phyloP scores from a whole-genome alignment of 2,329 filamentous ascomycete genomes.

The Ophidiomyces ophidiicola region DNA sequence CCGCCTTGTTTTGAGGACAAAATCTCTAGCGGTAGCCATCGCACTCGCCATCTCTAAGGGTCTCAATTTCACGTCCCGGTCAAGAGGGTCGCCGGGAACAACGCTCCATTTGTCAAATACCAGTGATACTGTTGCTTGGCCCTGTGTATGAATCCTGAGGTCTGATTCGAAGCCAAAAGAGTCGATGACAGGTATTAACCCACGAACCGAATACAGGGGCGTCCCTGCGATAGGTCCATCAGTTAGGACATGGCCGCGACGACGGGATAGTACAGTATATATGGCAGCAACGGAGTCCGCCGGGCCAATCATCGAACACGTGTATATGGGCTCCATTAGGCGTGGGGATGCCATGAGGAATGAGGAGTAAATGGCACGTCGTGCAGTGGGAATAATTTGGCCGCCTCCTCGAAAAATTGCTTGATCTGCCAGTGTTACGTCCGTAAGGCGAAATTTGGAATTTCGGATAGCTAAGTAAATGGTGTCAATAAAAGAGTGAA shows the following conservation, averaged over 20 bases:
- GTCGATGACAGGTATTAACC: slow-evolving; percentile 89
- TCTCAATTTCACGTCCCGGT: slow-evolving; percentile 68
- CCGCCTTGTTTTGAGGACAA: slow-evolving; percentile 87
- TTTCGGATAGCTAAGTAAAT: slow-evolving; percentile 67
- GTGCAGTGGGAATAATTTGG: slow-evolving; percentile 91
- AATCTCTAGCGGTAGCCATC: slow-evolving; percentile 84
- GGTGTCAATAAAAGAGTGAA: slow-evolving; percentile 18
- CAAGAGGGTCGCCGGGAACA: slow-evolving; percentile 87
- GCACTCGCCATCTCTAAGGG: slow-evolving; percentile 78
- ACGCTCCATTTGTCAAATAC: slow-evolving; percentile 95
- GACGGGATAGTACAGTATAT: slow-evolving; percentile 80
- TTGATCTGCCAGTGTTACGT: slow-evolving; percentile 72
- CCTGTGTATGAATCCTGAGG: slow-evolving; percentile 87
- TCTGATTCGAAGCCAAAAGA: slow-evolving; percentile 97
- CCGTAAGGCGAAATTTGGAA: slow-evolving; percentile 92
- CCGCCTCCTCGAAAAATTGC: slow-evolving; percentile 91
- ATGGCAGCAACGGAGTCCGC: slow-evolving; percentile 77
- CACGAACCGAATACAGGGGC: slow-evolving; percentile 80
- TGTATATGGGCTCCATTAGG: slow-evolving; percentile 93
- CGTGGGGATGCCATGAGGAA: slow-evolving; percentile 95
- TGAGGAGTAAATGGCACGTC: slow-evolving; percentile 84
- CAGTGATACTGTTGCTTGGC: slow-evolving; percentile 75
- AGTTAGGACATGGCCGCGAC: slow-evolving; percentile 84
- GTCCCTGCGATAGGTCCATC: slow-evolving; percentile 91
- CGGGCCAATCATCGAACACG: slow-evolving; percentile 82